These are phyloP conservation scores for Cladosporium austrohemisphaericum DNA, from an alignment of 2,329 filamentous ascomycete genomes.

Conservation along the genomic window DNA sequence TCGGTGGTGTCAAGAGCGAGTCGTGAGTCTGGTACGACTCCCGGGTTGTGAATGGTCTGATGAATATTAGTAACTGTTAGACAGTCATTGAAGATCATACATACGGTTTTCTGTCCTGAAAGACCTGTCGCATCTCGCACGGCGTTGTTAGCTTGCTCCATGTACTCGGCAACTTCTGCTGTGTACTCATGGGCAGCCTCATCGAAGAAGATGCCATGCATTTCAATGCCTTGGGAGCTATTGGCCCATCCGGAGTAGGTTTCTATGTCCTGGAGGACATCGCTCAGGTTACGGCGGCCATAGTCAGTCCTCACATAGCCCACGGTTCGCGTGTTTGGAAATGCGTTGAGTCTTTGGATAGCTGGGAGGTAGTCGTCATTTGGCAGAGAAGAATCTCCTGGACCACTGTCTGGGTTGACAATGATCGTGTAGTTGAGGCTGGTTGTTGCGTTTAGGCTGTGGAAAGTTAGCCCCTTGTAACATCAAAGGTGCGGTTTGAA, in stretches of 20 bases:
- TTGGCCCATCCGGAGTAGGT: slow-evolving; percentile 27
- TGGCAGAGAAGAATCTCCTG: slow-evolving; percentile 18
- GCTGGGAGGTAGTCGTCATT: slow-evolving; percentile 26
- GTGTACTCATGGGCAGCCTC: slow-evolving; percentile 21
- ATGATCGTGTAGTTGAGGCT: slow-evolving; percentile 22
- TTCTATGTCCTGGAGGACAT: slow-evolving; percentile 23
- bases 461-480: not conserved
- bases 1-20: slow-evolving; percentile 19
- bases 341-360: slow-evolving; percentile 27
- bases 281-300: slow-evolving; percentile 19
- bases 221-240: slow-evolving; percentile 13
- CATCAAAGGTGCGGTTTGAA: not conserved
- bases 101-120: slow-evolving; percentile 16
- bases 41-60: slow-evolving; percentile 26
- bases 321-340: slow-evolving; percentile 25
- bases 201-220: slow-evolving; percentile 30
- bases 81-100: not conserved
- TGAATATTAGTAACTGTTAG: not conserved
- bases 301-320: slow-evolving; percentile 29
- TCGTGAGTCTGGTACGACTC: slow-evolving; percentile 19
- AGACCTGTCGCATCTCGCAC: slow-evolving; percentile 20
- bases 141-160: slow-evolving; percentile 18
- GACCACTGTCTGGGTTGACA: slow-evolving; percentile 23
- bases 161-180: slow-evolving; percentile 13
- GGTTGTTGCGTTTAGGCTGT: slow-evolving; percentile 17